Conservation (phyloP, 2,329 filamentous ascomycete genomes). For the Rhynchosporium secalis region DNA sequence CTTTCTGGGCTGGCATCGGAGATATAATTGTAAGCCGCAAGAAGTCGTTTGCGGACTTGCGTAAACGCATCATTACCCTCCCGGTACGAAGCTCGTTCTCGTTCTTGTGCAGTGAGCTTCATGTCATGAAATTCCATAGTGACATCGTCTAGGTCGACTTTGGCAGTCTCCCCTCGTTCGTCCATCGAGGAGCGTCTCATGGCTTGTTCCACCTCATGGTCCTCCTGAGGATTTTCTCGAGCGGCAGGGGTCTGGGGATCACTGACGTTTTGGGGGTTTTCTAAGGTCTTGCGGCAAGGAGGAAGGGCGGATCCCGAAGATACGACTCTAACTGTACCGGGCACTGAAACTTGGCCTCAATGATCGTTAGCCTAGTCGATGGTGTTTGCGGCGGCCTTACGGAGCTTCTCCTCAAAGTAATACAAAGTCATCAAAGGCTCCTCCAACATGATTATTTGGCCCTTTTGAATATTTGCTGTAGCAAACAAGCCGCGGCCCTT, state of each 20-base stretch:
- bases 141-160: background rate
- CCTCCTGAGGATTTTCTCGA: too few relatives aligned
- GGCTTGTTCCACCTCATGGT: too few relatives aligned
- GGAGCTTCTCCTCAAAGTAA: background rate
- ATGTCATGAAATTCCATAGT: too few relatives aligned
- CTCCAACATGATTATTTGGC: background rate
- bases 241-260: too few relatives aligned
- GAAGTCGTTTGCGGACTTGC: slow-evolving; percentile 1
- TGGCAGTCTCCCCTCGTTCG: background rate
- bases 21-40: background rate
- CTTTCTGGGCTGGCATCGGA: background rate
- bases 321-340: too few relatives aligned
- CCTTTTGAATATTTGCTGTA: background rate
- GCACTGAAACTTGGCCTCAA: background rate
- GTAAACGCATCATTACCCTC: background rate
- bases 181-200: background rate
- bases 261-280: too few relatives aligned
- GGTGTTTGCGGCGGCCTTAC: too few relatives aligned
- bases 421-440: background rate
- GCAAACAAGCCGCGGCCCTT: slow-evolving; percentile 7
- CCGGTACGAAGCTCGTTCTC: background rate
- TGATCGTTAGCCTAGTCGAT: background rate
- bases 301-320: too few relatives aligned
- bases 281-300: too few relatives aligned
- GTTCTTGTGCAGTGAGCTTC: background rate